Evolutionary conservation across 805 yeast genomes (phyloP), one percentile per base, ranked within the genome.

Genomic region (Starmerella ratchasimensis): DNA sequence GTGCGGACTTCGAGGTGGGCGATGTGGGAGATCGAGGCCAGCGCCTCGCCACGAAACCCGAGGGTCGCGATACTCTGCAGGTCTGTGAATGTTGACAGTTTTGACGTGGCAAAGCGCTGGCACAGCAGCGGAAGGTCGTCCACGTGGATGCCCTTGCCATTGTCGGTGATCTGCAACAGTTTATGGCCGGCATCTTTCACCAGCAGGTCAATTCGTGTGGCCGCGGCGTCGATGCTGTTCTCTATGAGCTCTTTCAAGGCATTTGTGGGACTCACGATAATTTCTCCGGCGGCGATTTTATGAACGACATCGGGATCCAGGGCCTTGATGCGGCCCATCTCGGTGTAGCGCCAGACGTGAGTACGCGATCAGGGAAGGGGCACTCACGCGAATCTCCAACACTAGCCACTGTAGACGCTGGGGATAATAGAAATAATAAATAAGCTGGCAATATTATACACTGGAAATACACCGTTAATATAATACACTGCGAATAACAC

Each of bases 1-100:
- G 96, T 81, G 1, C 76, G 67, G 5, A 90, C 93, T 0, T 82
- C 67, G 1, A 90, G 61, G 41, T 84, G 77, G 0, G 96, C 68
- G 16, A 90, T 77, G 52, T 88, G 95, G 0, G 95, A 83, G 6
- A 90, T 86, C 53, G 90, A 76, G 1, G 97, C 95, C 34, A 90
- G 63, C 0, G 98, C 98, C 57, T 90, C 98, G 13, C 98, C 98
- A 38, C 98, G 67, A 55, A 90, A 90, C 4, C 98, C 98, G 56
- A 83, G 83, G 0, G 97, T 86, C 17, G 69, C 62, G 18, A 90
- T 71, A 3, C 66, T 56, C 34, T 63, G 62, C 41, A 90, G 65
- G 55, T 90, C 98, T 35, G 80, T 88, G 54, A 80, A 88, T 7
- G 60, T 65, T 1, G 58, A 44, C 18, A 90, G 59, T 56, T 90